Evolutionary conservation across 2,329 filamentous ascomycete species (phyloP).

Genomic region (Penicillium fuscoglaucum): DNA sequence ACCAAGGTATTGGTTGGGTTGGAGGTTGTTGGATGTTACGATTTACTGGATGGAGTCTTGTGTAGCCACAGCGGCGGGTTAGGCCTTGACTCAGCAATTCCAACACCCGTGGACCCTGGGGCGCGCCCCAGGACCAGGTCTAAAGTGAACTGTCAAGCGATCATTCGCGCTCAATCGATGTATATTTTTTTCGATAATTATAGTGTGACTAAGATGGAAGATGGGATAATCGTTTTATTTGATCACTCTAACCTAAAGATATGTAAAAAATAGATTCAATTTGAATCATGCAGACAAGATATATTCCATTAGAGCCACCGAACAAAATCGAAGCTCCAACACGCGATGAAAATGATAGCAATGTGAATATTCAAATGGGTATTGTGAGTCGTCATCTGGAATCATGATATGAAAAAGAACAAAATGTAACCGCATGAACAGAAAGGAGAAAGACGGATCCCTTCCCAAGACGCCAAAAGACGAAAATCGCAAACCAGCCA

Average conservation of each 20-base stretch:
- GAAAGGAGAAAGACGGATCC: slow-evolving; percentile 1
- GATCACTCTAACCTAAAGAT: not conserved
- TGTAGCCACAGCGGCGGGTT: not conserved
- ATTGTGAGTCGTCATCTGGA: slow-evolving; percentile 22
- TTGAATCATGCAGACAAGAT: slow-evolving; percentile 5
- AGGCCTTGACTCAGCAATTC: slow-evolving; percentile 7
- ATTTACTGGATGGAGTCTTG: not conserved
- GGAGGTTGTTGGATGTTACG: not conserved
- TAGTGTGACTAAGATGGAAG: not conserved
- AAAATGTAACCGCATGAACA: slow-evolving; percentile 4
- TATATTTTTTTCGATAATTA: no score
- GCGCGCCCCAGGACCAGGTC: not conserved
- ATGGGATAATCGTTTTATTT: no score
- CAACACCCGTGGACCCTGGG: no score
- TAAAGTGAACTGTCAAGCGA: no score
- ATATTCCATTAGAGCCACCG: not conserved
- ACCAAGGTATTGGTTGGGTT: not conserved
- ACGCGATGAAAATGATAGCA: slow-evolving; percentile 11
- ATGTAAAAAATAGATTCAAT: not conserved
- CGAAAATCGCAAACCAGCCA: slow-evolving; percentile 5
- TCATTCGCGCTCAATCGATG: not conserved
- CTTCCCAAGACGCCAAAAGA: slow-evolving; percentile 1
- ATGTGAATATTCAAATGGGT: slow-evolving; percentile 25
- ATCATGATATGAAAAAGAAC: slow-evolving; percentile 14
- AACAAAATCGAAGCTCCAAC: not conserved